Evolutionary conservation across 164 flowering plant genomes (phyloP), one percentile per base, ranked within the genome.

Genomic region (Chloranthus sessilifolius): DNA sequence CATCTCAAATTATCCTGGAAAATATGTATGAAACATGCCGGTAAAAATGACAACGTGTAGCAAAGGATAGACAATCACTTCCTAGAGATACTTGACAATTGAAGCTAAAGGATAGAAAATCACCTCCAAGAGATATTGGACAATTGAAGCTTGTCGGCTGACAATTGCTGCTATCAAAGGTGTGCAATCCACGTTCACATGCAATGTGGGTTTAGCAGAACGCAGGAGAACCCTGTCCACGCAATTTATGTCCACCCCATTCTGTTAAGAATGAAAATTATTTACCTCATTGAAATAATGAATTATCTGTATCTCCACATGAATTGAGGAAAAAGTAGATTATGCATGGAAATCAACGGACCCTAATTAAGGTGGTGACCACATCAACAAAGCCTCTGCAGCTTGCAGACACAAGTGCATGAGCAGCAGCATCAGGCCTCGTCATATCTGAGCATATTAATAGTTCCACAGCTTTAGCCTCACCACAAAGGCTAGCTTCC

Each of bases 121-220:
- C 47, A 79, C 81, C 78, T 74, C 59, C 39, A 79, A 43, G 5
- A 77, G 67, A 36, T 58, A 51, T 47, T 62, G 55, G 11, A 77
- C 82, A 44, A 77, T 64, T 20, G 76, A 49, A 4, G 55, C 53
- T 49, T 77, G 82, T 40, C 78, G 52, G 41, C 75, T 52, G 14
- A 77, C 73, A 53, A 75, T 60, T 20, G 82, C 78, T 15, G 78
- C 78, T 37, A 59, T 68, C 47, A 80, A 63, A 10, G 82, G 70
- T 41, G 66, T 71, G 50, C 82, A 77, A 54, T 73, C 68, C 42
- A 71, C 70, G 33, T 74, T 74, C 14, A 71, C 41, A 42, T 75
- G 67, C 9, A 79, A 60, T 51, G 62, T 56, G 2, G 84, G 84
- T 65, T 69, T 79, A 22, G 74, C 68, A 28, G 84, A 79, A n/a